Conservation (phyloP, 257 asterid genomes). For the Plantago major region DNA sequence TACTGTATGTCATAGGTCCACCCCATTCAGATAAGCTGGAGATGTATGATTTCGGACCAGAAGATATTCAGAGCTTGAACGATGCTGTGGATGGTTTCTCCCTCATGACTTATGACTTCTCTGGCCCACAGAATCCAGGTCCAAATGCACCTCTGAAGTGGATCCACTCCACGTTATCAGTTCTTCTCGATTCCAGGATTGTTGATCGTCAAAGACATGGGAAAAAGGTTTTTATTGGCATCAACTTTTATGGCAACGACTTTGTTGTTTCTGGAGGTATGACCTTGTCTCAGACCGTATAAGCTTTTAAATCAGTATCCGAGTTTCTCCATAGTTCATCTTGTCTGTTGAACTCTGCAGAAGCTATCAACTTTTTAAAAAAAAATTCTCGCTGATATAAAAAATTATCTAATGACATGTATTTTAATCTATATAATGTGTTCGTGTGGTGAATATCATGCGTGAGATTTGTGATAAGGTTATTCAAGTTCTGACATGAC, state of each 20-base stretch:
- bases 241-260: slow-evolving; percentile 90
- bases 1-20: slow-evolving; percentile 87
- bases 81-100: slow-evolving; percentile 82
- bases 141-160: slow-evolving; percentile 95
- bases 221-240: slow-evolving; percentile 63
- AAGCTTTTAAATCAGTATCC: background rate
- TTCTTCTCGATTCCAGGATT: slow-evolving; percentile 44
- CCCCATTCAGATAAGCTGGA: slow-evolving; percentile 62
- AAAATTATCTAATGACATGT: no score
- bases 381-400: no score
- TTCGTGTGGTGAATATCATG: no score
- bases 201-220: slow-evolving; percentile 32
- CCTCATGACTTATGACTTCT: slow-evolving; percentile 94
- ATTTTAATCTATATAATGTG: no score
- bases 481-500: no score
- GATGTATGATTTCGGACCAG: slow-evolving; percentile 77
- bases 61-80: slow-evolving; percentile 59
- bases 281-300: background rate
- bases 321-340: background rate
- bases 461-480: no score
- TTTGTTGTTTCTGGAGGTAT: slow-evolving; percentile 77
- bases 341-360: background rate
- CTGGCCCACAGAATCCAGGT: slow-evolving; percentile 92
- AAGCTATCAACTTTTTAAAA: no score
- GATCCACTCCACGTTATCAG: slow-evolving; percentile 59